Evolutionary conservation across 2,329 filamentous ascomycete genomes (phyloP).

Genomic region (Arthrobotrys musiformis): DNA sequence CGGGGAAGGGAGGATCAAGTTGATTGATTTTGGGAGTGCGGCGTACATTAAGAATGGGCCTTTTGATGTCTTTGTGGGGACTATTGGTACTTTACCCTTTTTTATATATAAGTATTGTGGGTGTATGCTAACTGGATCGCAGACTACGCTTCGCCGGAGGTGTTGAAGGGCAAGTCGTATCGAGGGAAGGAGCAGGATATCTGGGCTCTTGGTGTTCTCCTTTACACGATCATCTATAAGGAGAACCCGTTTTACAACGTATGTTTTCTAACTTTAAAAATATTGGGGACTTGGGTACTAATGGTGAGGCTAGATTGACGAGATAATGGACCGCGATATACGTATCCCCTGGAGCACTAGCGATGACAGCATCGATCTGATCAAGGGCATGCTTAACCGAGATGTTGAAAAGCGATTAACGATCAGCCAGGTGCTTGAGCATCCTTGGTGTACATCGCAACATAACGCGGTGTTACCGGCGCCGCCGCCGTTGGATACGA

Average conservation of each 20-base stretch:
- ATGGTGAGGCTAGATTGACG: constrained; percentile 73
- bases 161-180: constrained; percentile 90
- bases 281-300: not conserved
- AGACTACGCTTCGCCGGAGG: constrained; percentile 99
- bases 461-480: constrained; percentile 48
- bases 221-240: constrained; percentile 99
- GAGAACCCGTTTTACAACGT: constrained; percentile 96
- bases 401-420: constrained; percentile 83
- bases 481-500: constrained; percentile 29
- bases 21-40: constrained; percentile 98
- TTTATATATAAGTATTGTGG: not conserved
- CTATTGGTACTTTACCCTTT: constrained; percentile 75
- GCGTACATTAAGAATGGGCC: constrained; percentile 98
- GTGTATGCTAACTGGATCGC: not conserved
- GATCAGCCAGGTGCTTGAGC: constrained; percentile 87
- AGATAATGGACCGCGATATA: constrained; percentile 97
- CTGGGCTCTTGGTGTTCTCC: constrained; percentile 94
- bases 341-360: constrained; percentile 88
- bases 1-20: constrained; percentile 92
- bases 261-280: not conserved
- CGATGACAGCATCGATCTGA: constrained; percentile 90
- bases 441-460: constrained; percentile 76
- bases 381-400: constrained; percentile 90
- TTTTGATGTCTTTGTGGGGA: constrained; percentile 98
- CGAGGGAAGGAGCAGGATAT: constrained; percentile 97